Evolutionary conservation across 495 filamentous ascomycete species (phyloP).

Genomic region (Penicillium bialowiezense): DNA sequence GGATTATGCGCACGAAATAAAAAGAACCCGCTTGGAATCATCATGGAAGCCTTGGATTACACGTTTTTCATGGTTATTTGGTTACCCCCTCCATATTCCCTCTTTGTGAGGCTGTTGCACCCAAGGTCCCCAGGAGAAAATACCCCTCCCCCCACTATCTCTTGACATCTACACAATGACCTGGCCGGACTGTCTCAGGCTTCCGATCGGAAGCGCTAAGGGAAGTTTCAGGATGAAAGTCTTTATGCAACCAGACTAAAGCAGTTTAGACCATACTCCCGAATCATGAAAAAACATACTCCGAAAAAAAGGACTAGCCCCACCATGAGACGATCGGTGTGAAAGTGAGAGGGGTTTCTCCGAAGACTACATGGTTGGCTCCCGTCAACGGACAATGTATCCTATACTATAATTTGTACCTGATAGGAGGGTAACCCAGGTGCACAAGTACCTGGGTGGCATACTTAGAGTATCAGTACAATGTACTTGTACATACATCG

Average conservation of each 20-base stretch:
- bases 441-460: too few species aligned
- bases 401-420: too few species aligned
- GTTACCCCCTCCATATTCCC: neutral
- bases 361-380: neutral
- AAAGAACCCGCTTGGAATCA: conserved; percentile 31
- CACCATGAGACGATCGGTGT: conserved; percentile 4
- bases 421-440: too few species aligned
- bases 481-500: too few species aligned
- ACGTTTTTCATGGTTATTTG: neutral
- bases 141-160: conserved; percentile 4
- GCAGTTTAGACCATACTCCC: neutral
- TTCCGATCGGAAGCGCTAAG: neutral
- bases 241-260: neutral
- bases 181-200: neutral
- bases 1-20: conserved; percentile 23
- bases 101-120: too few species aligned
- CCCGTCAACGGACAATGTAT: too few species aligned
- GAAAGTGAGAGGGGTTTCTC: neutral
- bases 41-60: conserved; percentile 16
- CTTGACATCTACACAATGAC: neutral
- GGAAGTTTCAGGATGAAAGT: conserved; percentile 1
- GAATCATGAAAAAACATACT: neutral
- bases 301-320: neutral
- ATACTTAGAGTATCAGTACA: too few species aligned
- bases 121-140: conserved; percentile 1